Base-by-base conservation (phyloP, 176 grass and related monocot genomes). In the Carex kokanica region DNA sequence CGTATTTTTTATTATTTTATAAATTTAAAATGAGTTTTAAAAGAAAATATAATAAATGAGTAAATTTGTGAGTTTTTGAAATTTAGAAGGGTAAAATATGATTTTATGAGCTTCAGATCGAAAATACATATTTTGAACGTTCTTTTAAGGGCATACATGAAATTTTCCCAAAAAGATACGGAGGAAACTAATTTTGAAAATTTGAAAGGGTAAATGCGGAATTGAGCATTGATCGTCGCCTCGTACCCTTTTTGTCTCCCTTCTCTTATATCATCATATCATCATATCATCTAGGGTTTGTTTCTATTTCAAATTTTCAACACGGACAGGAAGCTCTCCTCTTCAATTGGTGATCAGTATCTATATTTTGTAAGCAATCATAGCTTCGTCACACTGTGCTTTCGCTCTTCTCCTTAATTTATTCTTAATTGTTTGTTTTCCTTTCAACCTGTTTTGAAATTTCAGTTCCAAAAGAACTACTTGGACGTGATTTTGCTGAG, bases 201-300 rank as follows among this genome's bases (percentile, higher is more conserved):
- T 43, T 43, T 43, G 0, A 43, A 43, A 43, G 40, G 40, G 40
- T 8, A 43, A 43, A 43, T 43, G 40, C 40, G 40, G 40, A 43
- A 43, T 43, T 43, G 5, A 43, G 7, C 40, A 43, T 38, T 38
- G 36, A 38, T 38, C 36, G 36, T 38, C 32, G 32, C 3, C 32
- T 34, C 32, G 6, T 27, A 1, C 36, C 36, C 38, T 67, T 31
- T 31, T 65, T 47, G 3, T 40, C n/a, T 55, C 49, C 29, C 49
- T 43, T 38, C 31, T 16, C 2, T 52, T 34, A 34, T 2, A 6
- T n/a, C n/a, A n/a, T n/a, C n/a, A n/a, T n/a, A n/a, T n/a, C n/a
- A n/a, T n/a, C n/a, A 17, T 34, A 34, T 77, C 8, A 8, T 77
- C 49, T 78, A 78, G 73, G 73, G 73, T 78, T 78, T 55, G 73